phyloP scores from a whole-genome alignment of 345 rosid species.

The Corchorus capsularis region DNA sequence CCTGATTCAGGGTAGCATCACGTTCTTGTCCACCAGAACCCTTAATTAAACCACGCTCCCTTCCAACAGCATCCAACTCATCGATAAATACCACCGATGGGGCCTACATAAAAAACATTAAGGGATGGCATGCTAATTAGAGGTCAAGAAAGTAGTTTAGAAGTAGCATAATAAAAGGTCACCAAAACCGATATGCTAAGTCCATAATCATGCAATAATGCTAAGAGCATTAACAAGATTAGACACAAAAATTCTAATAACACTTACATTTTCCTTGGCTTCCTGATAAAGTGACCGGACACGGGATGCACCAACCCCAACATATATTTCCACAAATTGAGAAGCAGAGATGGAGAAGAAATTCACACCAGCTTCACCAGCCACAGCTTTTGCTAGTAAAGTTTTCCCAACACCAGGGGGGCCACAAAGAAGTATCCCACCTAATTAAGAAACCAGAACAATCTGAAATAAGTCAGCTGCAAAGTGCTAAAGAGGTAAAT shows the following conservation, averaged over 20 bases:
- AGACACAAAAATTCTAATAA: slow-evolving; percentile 19
- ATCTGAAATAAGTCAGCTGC: slow-evolving; percentile 15
- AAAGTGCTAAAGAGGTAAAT: neutral
- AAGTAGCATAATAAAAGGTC: neutral
- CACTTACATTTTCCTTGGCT: slow-evolving; percentile 75
- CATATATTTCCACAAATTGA: slow-evolving; percentile 95
- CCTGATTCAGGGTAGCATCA: slow-evolving; percentile 98
- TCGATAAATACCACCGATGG: slow-evolving; percentile 94
- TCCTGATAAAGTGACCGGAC: slow-evolving; percentile 92
- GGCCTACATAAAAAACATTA: slow-evolving; percentile 46
- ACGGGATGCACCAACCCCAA: slow-evolving; percentile 96
- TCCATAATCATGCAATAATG: slow-evolving; percentile 3
- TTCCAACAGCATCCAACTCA: slow-evolving; percentile 96
- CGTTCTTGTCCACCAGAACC: slow-evolving; percentile 99
- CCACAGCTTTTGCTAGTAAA: slow-evolving; percentile 93
- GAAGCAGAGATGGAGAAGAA: slow-evolving; percentile 98
- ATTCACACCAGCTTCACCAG: slow-evolving; percentile 97
- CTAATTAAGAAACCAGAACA: slow-evolving; percentile 42
- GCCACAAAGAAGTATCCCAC: slow-evolving; percentile 95
- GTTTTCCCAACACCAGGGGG: slow-evolving; percentile 98
- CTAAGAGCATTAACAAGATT: neutral
- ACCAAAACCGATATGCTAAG: neutral
- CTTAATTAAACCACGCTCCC: slow-evolving; percentile 92
- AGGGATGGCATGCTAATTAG: slow-evolving; percentile 3
- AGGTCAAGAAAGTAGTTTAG: slow-evolving; percentile 5